Conservation (phyloP, 139 green algal species). For the Gonium pectorale region DNA sequence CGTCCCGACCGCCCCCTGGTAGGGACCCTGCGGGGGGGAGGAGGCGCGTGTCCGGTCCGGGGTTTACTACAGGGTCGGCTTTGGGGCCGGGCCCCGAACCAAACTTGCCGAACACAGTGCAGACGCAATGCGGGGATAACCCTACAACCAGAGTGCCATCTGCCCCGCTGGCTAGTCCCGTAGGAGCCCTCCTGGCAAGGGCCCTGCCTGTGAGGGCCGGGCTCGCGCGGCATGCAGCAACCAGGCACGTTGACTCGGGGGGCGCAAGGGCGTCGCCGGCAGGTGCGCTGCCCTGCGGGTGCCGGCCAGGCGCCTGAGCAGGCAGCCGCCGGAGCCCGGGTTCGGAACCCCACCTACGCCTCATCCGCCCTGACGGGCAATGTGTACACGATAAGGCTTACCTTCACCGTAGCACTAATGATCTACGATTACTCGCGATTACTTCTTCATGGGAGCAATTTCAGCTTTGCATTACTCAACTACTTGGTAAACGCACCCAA, state of each 20-base stretch:
- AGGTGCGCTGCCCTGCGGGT: no score
- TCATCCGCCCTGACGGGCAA: slow-evolving; percentile 25
- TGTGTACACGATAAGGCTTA: slow-evolving; percentile 11
- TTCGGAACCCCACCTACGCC: no score
- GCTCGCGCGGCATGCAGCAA: no score
- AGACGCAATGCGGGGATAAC: background rate
- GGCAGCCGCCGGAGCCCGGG: no score
- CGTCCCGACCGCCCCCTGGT: background rate
- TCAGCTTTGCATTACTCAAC: background rate
- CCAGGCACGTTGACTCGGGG: no score
- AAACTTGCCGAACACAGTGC: background rate
- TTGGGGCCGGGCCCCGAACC: background rate
- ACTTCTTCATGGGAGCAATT: slow-evolving; percentile 6
- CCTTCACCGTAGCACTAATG: slow-evolving; percentile 6
- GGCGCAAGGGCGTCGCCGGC: no score
- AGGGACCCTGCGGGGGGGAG: background rate
- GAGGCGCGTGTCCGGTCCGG: background rate
- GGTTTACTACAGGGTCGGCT: background rate
- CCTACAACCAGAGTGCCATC: background rate
- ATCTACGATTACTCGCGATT: slow-evolving; percentile 25
- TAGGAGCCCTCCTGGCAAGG: no score
- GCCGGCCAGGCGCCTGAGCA: no score
- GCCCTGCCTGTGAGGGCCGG: no score
- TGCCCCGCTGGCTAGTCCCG: background rate
- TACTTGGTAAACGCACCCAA: background rate